Evolutionary conservation across 2,329 filamentous ascomycete genomes (phyloP).

Genomic region (Calonectria pauciramosa): DNA sequence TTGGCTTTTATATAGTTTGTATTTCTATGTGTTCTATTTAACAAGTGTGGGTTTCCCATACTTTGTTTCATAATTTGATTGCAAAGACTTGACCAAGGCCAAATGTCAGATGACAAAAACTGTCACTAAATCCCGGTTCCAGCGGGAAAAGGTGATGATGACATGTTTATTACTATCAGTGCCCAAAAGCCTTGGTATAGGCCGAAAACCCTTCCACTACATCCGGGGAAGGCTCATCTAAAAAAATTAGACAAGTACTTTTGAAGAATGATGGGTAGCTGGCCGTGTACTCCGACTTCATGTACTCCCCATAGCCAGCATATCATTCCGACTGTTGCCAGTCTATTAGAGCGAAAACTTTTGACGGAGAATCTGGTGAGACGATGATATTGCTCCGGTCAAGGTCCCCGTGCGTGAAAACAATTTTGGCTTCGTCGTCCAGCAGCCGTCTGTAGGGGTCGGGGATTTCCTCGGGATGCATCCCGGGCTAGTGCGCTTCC

Average conservation of each 20-base stretch:
- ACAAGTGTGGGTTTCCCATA: no score
- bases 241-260: not conserved
- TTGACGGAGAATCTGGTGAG: not conserved
- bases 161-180: not conserved
- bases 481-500: not conserved
- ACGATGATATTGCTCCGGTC: constrained; percentile 34
- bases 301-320: constrained; percentile 38
- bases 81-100: no score
- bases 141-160: not conserved
- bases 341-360: constrained; percentile 27
- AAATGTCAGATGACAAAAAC: not conserved
- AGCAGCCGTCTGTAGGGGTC: constrained; percentile 18
- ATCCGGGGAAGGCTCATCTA: not conserved
- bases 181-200: not conserved
- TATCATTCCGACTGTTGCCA: constrained; percentile 36
- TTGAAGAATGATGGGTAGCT: not conserved
- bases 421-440: not conserved
- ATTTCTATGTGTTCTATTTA: not conserved
- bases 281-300: constrained; percentile 25
- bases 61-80: no score
- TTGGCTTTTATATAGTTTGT: not conserved
- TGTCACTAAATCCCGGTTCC: not conserved
- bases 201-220: not conserved
- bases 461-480: constrained; percentile 1
- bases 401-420: constrained; percentile 34